Base-by-base conservation (phyloP, 179 eudicot genomes). In the Corrigiola litoralis region DNA sequence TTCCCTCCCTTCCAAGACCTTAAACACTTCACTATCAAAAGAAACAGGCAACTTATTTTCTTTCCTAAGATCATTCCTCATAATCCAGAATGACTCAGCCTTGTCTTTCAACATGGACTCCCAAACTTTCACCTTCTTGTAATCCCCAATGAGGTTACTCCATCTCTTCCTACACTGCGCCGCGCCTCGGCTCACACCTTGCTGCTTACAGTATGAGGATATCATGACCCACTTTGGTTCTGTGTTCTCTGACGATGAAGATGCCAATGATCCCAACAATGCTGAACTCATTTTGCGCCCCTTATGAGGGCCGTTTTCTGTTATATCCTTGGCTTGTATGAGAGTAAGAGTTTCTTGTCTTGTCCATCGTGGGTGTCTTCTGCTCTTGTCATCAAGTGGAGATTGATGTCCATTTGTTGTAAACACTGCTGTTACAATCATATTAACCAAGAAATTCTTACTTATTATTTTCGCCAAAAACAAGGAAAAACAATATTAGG, bases 141-240 rank as follows among this genome's bases (percentile, higher is more conserved):
- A 83, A 61, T 83, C 87, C n/a, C 83, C 77, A 7, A 83, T 69
- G 27, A 83, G 68, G 66, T 80, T 83, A 65, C 83, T 76, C 85
- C 85, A 80, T 37, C 85, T 63, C 40, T 83, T 83, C 71, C 83
- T 38, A 58, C 85, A 82, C 41, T 82, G 83, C 6, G 79, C 77
- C 34, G 85, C 77, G 21, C 75, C 85, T 27, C 87, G 71, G 23
- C 63, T 63, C 51, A 78, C 81, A 0, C 78, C 83, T 32, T 50
- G 74, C 28, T 71, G 49, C 54, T 65, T 83, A 61, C 87, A 83
- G 71, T 78, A 74, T 0, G 72, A 58, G 0, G 87, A 75, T 21
- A 83, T 75, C 63, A 59, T 41, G 0, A 75, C 83, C 87, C 87
- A 83, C 44, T 83, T 83, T 0, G 85, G 82, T 40, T 80, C 83